These are phyloP conservation scores for Stagonosporopsis chrysanthemi DNA, from an alignment of 2,329 filamentous ascomycete genomes.

Conservation along the genomic window DNA sequence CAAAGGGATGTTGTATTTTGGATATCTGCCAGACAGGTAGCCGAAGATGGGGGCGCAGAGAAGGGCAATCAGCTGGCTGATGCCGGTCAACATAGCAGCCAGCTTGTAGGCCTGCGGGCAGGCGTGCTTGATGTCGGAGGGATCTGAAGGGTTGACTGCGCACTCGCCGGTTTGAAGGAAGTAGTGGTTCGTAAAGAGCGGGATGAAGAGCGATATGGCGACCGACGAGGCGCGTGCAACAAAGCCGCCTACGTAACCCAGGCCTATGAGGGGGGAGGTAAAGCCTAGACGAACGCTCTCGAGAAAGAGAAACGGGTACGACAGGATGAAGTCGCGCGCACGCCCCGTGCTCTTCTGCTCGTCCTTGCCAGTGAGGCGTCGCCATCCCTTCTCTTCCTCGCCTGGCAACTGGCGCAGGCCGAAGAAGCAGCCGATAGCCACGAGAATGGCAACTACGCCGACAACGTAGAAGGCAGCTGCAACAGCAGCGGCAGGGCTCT, in stretches of 20 bases:
- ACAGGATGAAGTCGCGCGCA: conserved; percentile 66
- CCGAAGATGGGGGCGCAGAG: conserved; percentile 88
- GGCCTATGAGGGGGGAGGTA: conserved; percentile 76
- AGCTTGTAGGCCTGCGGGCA: conserved; percentile 89
- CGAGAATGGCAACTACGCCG: conserved; percentile 71
- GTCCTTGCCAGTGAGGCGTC: conserved; percentile 43
- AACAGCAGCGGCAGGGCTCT: conserved; percentile 76
- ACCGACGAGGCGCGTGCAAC: conserved; percentile 94
- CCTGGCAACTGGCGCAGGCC: conserved; percentile 74
- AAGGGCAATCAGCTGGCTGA: conserved; percentile 85
- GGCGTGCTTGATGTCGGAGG: conserved; percentile 76
- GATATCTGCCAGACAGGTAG: conserved; percentile 75
- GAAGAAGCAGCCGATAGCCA: conserved; percentile 78
- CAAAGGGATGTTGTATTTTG: conserved; percentile 74
- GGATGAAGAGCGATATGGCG: conserved; percentile 93
- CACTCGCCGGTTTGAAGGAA: conserved; percentile 85
- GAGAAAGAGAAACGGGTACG: conserved; percentile 54
- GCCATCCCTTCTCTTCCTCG: conserved; percentile 80
- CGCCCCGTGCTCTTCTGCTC: conserved; percentile 31
- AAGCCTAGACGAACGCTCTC: conserved; percentile 67
- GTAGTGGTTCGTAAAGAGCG: conserved; percentile 89
- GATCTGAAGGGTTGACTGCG: conserved; percentile 56
- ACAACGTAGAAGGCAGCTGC: conserved; percentile 89
- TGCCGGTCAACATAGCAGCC: conserved; percentile 84
- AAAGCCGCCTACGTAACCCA: conserved; percentile 93